phyloP scores from a whole-genome alignment of 139 green algal genomes.

The Coelastrella sp. region DNA sequence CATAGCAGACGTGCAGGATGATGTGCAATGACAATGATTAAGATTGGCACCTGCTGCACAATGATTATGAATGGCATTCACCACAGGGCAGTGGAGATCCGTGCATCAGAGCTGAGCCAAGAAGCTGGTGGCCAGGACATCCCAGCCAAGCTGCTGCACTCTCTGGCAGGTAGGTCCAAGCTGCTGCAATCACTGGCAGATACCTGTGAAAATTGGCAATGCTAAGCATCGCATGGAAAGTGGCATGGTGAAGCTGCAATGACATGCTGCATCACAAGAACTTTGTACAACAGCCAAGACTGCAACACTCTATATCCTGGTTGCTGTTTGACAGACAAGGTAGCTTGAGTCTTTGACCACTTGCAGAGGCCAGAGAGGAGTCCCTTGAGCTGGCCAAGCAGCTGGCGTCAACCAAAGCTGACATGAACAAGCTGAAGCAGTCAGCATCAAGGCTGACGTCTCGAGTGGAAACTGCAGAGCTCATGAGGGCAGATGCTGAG shows the following conservation, averaged over 20 bases:
- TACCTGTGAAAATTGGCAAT: no score
- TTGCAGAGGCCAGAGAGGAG: conserved; percentile 43
- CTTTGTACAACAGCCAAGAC: no score
- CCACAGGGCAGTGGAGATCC: conserved; percentile 34
- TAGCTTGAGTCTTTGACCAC: neutral
- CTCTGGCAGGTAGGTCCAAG: conserved; percentile 12
- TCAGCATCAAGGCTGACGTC: neutral
- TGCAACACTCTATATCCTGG: no score
- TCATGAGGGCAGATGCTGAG: conserved; percentile 41
- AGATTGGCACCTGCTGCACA: no score
- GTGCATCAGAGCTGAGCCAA: conserved; percentile 19
- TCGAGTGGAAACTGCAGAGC: conserved; percentile 29
- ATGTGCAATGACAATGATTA: no score
- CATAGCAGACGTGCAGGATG: no score
- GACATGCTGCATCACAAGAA: no score
- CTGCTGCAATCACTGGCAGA: neutral
- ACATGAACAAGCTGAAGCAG: conserved; percentile 5
- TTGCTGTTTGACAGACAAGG: no score
- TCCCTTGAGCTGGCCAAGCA: conserved; percentile 47
- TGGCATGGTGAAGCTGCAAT: no score
- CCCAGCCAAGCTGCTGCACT: conserved; percentile 29
- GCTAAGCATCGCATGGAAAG: no score
- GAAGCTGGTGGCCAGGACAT: conserved; percentile 23
- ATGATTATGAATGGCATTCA: neutral
- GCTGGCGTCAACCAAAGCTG: conserved; percentile 37